Base-by-base conservation (phyloP, 2,329 filamentous ascomycete species). In the Zasmidium cellare region DNA sequence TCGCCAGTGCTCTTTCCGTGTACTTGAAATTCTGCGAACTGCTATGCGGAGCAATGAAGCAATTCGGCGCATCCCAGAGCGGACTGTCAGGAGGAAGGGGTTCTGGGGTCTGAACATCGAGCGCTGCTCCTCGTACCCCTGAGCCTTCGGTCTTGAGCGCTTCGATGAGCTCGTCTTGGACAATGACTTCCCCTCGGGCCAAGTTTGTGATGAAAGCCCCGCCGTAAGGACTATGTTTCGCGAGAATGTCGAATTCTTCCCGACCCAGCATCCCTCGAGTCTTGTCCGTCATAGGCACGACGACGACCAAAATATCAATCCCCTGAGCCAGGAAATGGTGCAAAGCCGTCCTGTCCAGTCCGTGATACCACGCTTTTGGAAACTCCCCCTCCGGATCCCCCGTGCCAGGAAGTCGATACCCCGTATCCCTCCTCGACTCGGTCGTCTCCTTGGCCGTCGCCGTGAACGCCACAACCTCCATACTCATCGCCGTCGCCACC, bases 101-200 rank as follows among this genome's bases (percentile, higher is more conserved):
- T 71, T 92, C 89, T 0, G 89, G 89, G 55, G 91, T 88, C 1
- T 88, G 88, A 0, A 92, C 89, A 68, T 91, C 89, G 24, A 92
- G 73, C 1, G 88, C 88, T 0, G 89, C 89, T 28, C 89, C 89
- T 28, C 52, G 6, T 16, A 54, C 24, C 2, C 79, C 72, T 24
- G 88, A 70, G 1, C 79, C 76, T 0, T 79, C 80, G 0, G 74
- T 76, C 24, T 82, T 72, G 9, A 91, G 74, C 0, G 87, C 86
- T 1, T 76, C 76, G 18, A 90, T 79, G 49, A 92, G 69, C 1
- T 84, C 87, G 1, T 80, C 72, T 58, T 85, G 82, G 50, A 86
- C 78, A n/a, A 88, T 72, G 41, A 87, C 80, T 28, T 76, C 75
- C 0, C 86, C 89, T 1, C 89, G 82, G 0, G 85, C 83, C 59